These are phyloP conservation scores for Castanospermum australe DNA, from an alignment of 306 rosid species.

Conservation along the genomic window DNA sequence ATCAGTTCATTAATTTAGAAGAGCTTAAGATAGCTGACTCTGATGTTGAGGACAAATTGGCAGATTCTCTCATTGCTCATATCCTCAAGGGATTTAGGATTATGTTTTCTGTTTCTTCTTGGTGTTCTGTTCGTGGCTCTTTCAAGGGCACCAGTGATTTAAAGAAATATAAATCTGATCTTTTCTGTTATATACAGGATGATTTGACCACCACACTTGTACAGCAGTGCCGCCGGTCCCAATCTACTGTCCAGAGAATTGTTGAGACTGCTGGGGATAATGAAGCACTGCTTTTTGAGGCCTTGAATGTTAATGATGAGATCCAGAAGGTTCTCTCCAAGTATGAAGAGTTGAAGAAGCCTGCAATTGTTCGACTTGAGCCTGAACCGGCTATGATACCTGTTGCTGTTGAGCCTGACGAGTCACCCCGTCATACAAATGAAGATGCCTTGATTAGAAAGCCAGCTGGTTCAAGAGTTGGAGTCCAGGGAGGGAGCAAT, in stretches of 20 bases:
- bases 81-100: no score
- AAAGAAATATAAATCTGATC: neutral
- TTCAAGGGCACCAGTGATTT: neutral
- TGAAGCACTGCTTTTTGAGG: constrained; percentile 83
- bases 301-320: constrained; percentile 83
- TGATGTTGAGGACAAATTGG: no score
- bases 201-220: constrained; percentile 71
- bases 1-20: no score
- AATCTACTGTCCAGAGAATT: constrained; percentile 53
- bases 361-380: constrained; percentile 33
- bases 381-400: constrained; percentile 77
- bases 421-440: constrained; percentile 49
- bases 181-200: constrained; percentile 51
- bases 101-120: no score
- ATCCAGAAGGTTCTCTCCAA: constrained; percentile 67
- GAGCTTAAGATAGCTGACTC: no score
- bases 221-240: constrained; percentile 70
- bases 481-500: constrained; percentile 48
- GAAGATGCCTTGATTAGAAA: constrained; percentile 67
- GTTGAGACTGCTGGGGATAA: constrained; percentile 69
- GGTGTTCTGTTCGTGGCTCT: no score
- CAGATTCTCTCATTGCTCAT: no score
- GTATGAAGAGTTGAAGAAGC: constrained; percentile 62
- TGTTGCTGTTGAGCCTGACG: constrained; percentile 69
- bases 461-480: constrained; percentile 48